Conservation (phyloP, 2,329 filamentous ascomycete genomes). For the Nannizzia gypsea region DNA sequence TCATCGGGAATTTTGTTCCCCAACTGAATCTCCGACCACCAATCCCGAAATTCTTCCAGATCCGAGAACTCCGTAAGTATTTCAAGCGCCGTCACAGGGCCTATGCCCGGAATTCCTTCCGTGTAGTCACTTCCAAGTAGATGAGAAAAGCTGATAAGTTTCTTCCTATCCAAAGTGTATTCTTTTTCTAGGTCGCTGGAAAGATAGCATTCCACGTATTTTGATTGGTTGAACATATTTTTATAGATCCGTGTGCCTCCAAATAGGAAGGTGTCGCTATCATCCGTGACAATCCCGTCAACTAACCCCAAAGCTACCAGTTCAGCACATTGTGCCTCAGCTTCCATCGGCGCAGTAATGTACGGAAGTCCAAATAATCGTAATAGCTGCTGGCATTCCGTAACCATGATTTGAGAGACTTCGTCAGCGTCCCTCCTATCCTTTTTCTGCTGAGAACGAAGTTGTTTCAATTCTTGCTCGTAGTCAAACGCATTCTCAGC, state of each 20-base stretch:
- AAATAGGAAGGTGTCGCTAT: conserved; percentile 93
- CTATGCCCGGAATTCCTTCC: conserved; percentile 78
- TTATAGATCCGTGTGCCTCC: conserved; percentile 95
- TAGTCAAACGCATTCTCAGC: conserved; percentile 65
- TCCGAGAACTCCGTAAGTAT: conserved; percentile 77
- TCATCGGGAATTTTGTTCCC: conserved; percentile 48
- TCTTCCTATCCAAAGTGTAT: conserved; percentile 70
- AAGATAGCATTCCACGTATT: conserved; percentile 95
- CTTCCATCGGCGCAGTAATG: conserved; percentile 96
- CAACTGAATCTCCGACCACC: conserved; percentile 74
- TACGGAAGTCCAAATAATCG: conserved; percentile 89
- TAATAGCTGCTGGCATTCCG: conserved; percentile 84
- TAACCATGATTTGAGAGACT: conserved; percentile 90
- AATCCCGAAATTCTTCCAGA: conserved; percentile 67
- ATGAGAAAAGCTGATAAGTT: conserved; percentile 82
- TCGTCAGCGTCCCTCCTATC: conserved; percentile 93
- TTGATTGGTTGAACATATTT: conserved; percentile 99
- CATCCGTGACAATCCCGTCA: conserved; percentile 94
- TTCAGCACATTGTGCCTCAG: conserved; percentile 92
- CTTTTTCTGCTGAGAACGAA: conserved; percentile 91
- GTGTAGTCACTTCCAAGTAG: conserved; percentile 91
- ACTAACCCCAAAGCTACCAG: conserved; percentile 77
- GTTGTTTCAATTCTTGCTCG: conserved; percentile 71
- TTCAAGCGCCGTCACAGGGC: conserved; percentile 87
- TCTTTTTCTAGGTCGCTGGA: conserved; percentile 74